A percentile compares a stretch with the other conserved stretches of the same genome.
These are phyloP conservation scores for Agaricus subrufescens DNA, from an alignment of 768 basidiomycete species.

Conservation along the genomic window DNA sequence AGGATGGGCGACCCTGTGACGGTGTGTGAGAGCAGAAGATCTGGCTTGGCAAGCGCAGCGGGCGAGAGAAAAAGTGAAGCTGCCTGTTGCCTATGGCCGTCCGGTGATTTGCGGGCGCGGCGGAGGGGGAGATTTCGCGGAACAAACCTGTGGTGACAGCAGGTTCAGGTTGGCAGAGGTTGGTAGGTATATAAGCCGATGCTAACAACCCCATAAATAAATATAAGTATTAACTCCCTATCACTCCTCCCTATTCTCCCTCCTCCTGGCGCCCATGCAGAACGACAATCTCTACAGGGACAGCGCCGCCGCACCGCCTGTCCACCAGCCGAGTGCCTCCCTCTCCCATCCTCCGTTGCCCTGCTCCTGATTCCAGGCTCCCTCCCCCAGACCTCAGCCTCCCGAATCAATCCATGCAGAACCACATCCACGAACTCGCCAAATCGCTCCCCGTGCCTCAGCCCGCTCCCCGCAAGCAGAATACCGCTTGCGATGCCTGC, in stretches of 20 bases:
- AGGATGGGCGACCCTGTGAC: conserved; percentile 7
- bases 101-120: not conserved
- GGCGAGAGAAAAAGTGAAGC: not conserved
- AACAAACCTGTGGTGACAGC: not conserved
- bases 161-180: not conserved
- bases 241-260: conserved; percentile 17
- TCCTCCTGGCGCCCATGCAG: conserved; percentile 27
- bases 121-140: not conserved
- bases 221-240: conserved; percentile 31
- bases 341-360: conserved; percentile 10
- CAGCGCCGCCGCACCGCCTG: conserved; percentile 16
- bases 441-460: conserved; percentile 80
- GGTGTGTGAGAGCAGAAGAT: not conserved
- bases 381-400: conserved; percentile 49
- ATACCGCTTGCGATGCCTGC: conserved; percentile 92
- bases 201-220: conserved; percentile 13
- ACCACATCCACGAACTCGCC: conserved; percentile 77
- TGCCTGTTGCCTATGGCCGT: not conserved
- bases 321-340: conserved; percentile 31
- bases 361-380: conserved; percentile 12
- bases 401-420: conserved; percentile 66
- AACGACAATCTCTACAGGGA: conserved; percentile 23
- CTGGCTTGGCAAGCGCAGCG: conserved; percentile 8
- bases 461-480: conserved; percentile 87
- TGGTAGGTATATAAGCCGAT: conserved; percentile 6